Conservation (phyloP, 202 grass and related monocot species). For the Brachypodium distachyon region DNA sequence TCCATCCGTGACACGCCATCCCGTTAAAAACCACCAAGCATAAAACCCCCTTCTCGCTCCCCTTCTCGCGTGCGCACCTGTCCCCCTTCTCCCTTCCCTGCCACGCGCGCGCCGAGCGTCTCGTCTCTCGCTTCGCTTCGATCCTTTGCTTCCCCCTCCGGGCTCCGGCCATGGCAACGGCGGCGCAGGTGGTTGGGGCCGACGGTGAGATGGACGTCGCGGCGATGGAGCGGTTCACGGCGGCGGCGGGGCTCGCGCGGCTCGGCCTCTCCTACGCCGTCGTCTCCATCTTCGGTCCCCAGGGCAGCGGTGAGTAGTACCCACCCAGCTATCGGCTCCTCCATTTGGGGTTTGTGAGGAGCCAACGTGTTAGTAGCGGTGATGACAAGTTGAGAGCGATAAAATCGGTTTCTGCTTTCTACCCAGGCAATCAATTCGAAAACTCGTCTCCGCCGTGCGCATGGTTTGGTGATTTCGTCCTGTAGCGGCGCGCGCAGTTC, state of each 20-base stretch:
- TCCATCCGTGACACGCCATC: neutral
- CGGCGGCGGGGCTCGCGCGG: constrained; percentile 15
- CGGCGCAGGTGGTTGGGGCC: constrained; percentile 55
- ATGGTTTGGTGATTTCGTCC: neutral
- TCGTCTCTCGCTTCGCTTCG: neutral
- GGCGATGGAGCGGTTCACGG: constrained; percentile 43
- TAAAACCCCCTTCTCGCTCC: neutral
- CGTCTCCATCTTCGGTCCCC: constrained; percentile 72
- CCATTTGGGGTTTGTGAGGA: neutral
- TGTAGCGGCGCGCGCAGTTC: neutral
- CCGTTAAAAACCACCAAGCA: neutral
- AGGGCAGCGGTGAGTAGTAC: constrained; percentile 56
- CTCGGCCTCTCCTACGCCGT: constrained; percentile 70
- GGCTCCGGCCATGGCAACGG: neutral
- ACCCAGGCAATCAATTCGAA: neutral
- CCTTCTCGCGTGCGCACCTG: neutral
- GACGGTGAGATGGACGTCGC: constrained; percentile 51
- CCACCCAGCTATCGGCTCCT: neutral
- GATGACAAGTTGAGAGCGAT: neutral
- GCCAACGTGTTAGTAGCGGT: neutral
- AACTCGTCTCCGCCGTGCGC: neutral
- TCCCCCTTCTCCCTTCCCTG: neutral
- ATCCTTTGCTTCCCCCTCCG: neutral
- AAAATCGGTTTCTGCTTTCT: neutral
- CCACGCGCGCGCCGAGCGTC: neutral